Evolutionary conservation across 176 grass and related monocot species (phyloP), one percentile per base, ranked within the genome.

Genomic region (Triticum turgidum): DNA sequence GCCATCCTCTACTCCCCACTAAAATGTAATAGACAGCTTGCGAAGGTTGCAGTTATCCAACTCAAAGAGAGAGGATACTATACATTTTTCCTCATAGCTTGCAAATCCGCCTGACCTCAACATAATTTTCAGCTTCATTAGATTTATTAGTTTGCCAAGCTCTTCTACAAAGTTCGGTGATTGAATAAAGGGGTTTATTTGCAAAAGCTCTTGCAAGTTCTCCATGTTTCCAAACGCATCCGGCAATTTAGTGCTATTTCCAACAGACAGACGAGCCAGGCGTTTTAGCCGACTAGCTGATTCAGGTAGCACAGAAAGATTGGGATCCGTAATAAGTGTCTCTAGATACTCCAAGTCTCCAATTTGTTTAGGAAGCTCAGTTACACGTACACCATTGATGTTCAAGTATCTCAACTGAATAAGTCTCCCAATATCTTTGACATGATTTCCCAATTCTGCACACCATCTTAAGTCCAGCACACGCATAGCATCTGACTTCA

Each of bases 11-110:
- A 2, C 38, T 9, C 2, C 38, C 38, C 1, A 9, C 7, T 71
- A 4, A 3, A 69, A 38, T 2, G 0, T 1, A 5, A 69, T 68
- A 15, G 0, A 3, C 1, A 68, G 13, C 1, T 3, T 10, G 5
- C 17, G 2, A 10, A 41, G 68, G 3, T 39, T 71, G 35, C 35
- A 71, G 10, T 0, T 38, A 18, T 70, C 69, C 15, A 71, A 1
- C 24, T 72, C 13, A 6, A 21, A 72, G 0, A 72, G 69, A 21
- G 69, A 72, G 10, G 37, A 42, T 10, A 22, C 37, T 1, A 72
- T 2, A 35, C 34, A 39, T 1, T 6, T 42, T 13, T 42, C 1
- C 21, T 22, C 7, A 11, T 24, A 24, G 11, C 35, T 5, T 39
- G 3, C 66, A 4, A 9, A 63, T 12, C 4, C 3, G 6, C 4